These are phyloP conservation scores for Monilinia fructicola DNA, from an alignment of 2,329 filamentous ascomycete genomes.

Conservation along the genomic window DNA sequence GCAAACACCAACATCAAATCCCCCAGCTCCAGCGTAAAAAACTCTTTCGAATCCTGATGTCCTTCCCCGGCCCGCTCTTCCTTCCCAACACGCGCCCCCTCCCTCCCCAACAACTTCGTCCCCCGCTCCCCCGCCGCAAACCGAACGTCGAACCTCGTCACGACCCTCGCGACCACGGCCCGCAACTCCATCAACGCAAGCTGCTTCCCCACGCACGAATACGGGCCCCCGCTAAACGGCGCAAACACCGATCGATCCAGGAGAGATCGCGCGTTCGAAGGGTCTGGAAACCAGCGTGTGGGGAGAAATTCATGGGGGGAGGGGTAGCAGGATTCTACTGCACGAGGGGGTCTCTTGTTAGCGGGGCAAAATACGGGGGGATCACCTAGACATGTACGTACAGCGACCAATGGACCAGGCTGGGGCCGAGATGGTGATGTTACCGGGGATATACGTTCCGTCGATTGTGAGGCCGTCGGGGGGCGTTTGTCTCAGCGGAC, in stretches of 20 bases:
- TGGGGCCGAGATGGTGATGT: slow-evolving; percentile 25
- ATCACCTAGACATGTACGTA: slow-evolving; percentile 9
- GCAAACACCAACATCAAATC: not conserved
- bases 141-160: not conserved
- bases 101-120: not conserved
- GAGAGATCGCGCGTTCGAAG: slow-evolving; percentile 25
- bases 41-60: not conserved
- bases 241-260: slow-evolving; percentile 36
- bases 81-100: not conserved
- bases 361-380: no score
- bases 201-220: slow-evolving; percentile 39
- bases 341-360: no score
- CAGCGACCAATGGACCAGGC: slow-evolving; percentile 26
- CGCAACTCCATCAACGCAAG: slow-evolving; percentile 41
- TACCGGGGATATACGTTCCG: slow-evolving; percentile 24
- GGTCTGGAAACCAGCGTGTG: slow-evolving; percentile 36
- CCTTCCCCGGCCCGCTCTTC: not conserved
- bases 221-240: slow-evolving; percentile 32
- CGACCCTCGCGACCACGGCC: slow-evolving; percentile 29
- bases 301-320: slow-evolving; percentile 38
- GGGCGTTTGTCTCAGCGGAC: slow-evolving; percentile 42
- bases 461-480: slow-evolving; percentile 37
- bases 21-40: not conserved
- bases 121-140: not conserved
- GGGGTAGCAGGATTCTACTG: no score